Percentiles rank a stretch among this genome's conserved stretches.
Conservation (phyloP, 2,329 filamentous ascomycete genomes). For the Arthrobotrys sphaeroides region DNA sequence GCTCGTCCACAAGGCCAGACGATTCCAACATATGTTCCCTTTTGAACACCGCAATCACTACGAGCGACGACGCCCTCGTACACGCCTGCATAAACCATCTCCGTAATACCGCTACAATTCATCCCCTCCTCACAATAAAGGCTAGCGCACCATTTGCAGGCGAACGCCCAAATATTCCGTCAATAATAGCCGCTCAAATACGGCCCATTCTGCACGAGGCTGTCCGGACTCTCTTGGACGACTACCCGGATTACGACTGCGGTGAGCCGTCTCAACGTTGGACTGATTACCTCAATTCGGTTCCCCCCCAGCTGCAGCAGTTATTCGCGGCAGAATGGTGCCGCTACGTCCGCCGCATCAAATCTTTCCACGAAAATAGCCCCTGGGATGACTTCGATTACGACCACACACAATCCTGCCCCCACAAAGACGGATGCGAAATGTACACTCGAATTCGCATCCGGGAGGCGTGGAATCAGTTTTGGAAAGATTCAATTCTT, state of each 20-base stretch:
- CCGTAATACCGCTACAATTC: conserved; percentile 37
- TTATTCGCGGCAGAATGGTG: conserved; percentile 50
- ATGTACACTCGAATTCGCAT: conserved; percentile 44
- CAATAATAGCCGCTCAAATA: conserved; percentile 34
- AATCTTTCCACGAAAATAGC: conserved; percentile 53
- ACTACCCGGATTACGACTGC: conserved; percentile 54
- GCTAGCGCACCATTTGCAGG: conserved; percentile 47
- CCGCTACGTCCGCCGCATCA: conserved; percentile 46
- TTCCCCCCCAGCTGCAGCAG: conserved; percentile 37
- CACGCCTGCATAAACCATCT: conserved; percentile 49
- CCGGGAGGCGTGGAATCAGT: conserved; percentile 50
- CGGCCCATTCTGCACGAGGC: conserved; percentile 52
- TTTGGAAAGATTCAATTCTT: conserved; percentile 50
- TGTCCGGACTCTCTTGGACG: conserved; percentile 49
- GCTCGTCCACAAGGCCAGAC: conserved; percentile 21
- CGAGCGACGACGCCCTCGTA: conserved; percentile 31
- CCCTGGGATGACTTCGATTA: conserved; percentile 54
- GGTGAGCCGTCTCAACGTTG: conserved; percentile 41
- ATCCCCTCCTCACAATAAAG: conserved; percentile 49
- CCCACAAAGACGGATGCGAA: conserved; percentile 49
- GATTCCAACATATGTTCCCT: conserved; percentile 49
- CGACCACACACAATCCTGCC: conserved; percentile 39
- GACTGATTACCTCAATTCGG: conserved; percentile 50
- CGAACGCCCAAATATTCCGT: conserved; percentile 30
- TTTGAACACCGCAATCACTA: conserved; percentile 30